Evolutionary conservation across 305 asterid genomes (phyloP).

Genomic region (Solanum hybrid): DNA sequence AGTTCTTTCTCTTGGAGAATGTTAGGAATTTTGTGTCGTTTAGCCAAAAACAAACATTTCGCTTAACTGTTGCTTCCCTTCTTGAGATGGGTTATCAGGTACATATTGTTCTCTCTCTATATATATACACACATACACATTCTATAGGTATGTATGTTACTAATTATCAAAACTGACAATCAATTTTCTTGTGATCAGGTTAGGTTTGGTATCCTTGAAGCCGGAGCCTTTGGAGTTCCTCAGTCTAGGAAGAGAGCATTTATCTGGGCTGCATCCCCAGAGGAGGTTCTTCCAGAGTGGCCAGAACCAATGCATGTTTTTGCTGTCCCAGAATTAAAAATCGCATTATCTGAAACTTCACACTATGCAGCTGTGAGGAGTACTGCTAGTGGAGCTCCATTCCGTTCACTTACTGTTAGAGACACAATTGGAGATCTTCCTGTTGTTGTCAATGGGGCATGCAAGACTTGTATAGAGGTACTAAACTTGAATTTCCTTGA

Average conservation of each 20-base stretch:
- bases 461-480: conserved; percentile 40
- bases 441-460: conserved; percentile 75
- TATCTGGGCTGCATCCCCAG: conserved; percentile 98
- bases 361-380: conserved; percentile 81
- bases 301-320: conserved; percentile 99
- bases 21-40: conserved; percentile 45
- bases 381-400: conserved; percentile 82
- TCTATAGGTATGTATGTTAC: neutral
- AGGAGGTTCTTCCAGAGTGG: conserved; percentile 91
- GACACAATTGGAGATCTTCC: conserved; percentile 97
- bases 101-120: too few species aligned
- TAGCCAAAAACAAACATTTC: conserved; percentile 47
- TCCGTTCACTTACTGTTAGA: conserved; percentile 88
- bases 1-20: conserved; percentile 41
- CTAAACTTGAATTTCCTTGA: neutral
- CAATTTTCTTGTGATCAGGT: conserved; percentile 20
- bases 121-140: neutral
- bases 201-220: conserved; percentile 94
- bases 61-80: conserved; percentile 40
- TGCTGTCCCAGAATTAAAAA: conserved; percentile 69
- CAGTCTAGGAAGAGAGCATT: conserved; percentile 97
- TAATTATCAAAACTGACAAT: neutral
- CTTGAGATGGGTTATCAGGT: conserved; percentile 56
- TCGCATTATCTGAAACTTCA: conserved; percentile 43
- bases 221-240: conserved; percentile 96